Base-by-base conservation (phyloP, 208 protist genomes). In the Naegleria gruberi region DNA sequence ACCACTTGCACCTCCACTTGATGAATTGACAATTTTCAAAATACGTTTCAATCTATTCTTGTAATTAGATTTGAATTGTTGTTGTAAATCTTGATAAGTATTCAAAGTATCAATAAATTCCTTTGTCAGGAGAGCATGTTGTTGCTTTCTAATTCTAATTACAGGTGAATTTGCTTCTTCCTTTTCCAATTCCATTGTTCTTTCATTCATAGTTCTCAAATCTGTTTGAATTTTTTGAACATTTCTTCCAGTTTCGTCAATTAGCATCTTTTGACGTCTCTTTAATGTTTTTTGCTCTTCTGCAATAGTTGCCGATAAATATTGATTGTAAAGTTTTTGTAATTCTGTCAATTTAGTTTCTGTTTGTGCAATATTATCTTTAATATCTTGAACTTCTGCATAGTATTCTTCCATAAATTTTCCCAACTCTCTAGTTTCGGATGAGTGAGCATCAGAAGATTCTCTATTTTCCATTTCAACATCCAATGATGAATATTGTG, bases 391-490 rank as follows among this genome's bases (percentile, higher is more conserved):
- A 41, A 87, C 83, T 87, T 87, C 43, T 40, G 10, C 37, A 37
- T 87, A 87, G 30, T 87, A 87, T 41, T 87, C 43, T 87, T 87
- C 43, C 83, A 87, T 87, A 17, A 37, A 34, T 41, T 55, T 46
- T 17, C 83, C 83, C 43, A 87, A 42, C 40, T 87, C 43, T 42
- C 55, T 47, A 23, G 83, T 55, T 46, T 12, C 43, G 12, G 12
- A 4, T 8, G 6, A 57, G 43, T 87, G 65, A 26, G 17, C 30
- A 17, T 51, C 46, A 19, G 51, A 23, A 23, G 15, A 23, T 10
- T 65, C 51, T 30, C 15, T 65, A 65, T 65, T 65, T 77, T 77
- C 65, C 30, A 77, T 37, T 77, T 77, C 65, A 2, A 77, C 65
- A 37, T 77, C 34, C 6, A 77, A n/a, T 37, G 10, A 12, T 19